These are phyloP conservation scores for Hortaea sp. DNA, from an alignment of 2,329 filamentous ascomycete genomes.

Conservation along the genomic window DNA sequence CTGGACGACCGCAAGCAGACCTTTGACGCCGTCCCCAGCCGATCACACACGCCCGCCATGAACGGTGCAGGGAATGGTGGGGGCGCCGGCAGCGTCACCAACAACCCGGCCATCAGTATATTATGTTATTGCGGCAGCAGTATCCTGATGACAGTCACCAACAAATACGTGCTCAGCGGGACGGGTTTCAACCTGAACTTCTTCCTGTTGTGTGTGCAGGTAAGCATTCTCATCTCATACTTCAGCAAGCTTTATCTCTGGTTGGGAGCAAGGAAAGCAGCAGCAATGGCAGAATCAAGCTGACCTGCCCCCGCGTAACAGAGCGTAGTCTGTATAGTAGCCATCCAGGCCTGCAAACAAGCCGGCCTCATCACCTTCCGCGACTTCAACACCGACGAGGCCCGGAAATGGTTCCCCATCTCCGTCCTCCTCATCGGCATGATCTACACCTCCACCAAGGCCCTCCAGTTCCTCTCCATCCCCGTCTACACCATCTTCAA, in stretches of 20 bases:
- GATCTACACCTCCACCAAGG: constrained; percentile 97
- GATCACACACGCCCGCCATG: constrained; percentile 37
- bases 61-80: background rate
- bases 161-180: constrained; percentile 95
- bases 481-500: constrained; percentile 99
- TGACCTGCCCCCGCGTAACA: constrained; percentile 28
- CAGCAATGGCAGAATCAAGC: background rate
- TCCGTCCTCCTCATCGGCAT: constrained; percentile 93
- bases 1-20: constrained; percentile 53
- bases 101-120: constrained; percentile 72
- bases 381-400: constrained; percentile 81
- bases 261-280: background rate
- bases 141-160: constrained; percentile 99
- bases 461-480: constrained; percentile 90
- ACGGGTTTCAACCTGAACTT: constrained; percentile 91
- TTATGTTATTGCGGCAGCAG: constrained; percentile 86
- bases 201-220: constrained; percentile 86
- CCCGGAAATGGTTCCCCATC: constrained; percentile 94
- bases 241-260: background rate
- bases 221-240: constrained; percentile 35
- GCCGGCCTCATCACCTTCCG: constrained; percentile 69
- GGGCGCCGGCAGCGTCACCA: constrained; percentile 27
- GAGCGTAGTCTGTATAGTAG: constrained; percentile 79
- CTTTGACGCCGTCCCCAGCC: constrained; percentile 25
- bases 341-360: constrained; percentile 75